phyloP scores from a whole-genome alignment of 2,329 filamentous ascomycete species.

The Apiospora malaysiana region DNA sequence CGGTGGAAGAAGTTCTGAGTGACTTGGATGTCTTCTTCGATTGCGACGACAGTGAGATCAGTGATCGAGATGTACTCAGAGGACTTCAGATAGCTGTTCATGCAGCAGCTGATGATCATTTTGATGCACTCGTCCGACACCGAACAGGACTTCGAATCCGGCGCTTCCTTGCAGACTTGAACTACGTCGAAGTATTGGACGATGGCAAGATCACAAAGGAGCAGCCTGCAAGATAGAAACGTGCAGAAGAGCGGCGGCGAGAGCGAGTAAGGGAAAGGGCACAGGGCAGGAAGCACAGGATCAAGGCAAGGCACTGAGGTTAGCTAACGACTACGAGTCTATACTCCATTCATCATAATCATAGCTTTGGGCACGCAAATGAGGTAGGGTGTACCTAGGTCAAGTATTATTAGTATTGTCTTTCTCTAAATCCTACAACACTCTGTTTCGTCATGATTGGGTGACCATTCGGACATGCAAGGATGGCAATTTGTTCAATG shows the following conservation, averaged over 20 bases:
- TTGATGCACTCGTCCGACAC: slow-evolving; percentile 57
- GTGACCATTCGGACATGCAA: background rate
- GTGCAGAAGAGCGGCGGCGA: slow-evolving; percentile 26
- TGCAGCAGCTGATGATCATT: slow-evolving; percentile 60
- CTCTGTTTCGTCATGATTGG: background rate
- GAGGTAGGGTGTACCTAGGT: slow-evolving; percentile 2
- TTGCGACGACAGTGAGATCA: slow-evolving; percentile 49
- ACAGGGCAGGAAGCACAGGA: background rate
- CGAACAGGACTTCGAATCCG: slow-evolving; percentile 60
- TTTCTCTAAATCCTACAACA: background rate
- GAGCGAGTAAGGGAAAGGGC: slow-evolving; percentile 8
- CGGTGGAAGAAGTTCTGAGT: slow-evolving; percentile 14
- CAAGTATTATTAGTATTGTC: background rate
- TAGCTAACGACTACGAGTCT: background rate
- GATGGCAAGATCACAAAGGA: slow-evolving; percentile 36
- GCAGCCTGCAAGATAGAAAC: slow-evolving; percentile 27
- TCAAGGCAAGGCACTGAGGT: background rate
- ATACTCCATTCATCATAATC: background rate
- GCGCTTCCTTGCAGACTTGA: slow-evolving; percentile 60
- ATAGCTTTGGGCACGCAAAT: background rate
- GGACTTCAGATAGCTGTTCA: slow-evolving; percentile 61
- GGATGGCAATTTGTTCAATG: background rate
- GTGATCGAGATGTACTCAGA: slow-evolving; percentile 58
- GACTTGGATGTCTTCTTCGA: slow-evolving; percentile 40
- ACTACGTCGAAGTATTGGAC: slow-evolving; percentile 54